These are phyloP conservation scores for Adiantum capillusveneris DNA, from an alignment of 75 land plant genomes.

Conservation along the genomic window DNA sequence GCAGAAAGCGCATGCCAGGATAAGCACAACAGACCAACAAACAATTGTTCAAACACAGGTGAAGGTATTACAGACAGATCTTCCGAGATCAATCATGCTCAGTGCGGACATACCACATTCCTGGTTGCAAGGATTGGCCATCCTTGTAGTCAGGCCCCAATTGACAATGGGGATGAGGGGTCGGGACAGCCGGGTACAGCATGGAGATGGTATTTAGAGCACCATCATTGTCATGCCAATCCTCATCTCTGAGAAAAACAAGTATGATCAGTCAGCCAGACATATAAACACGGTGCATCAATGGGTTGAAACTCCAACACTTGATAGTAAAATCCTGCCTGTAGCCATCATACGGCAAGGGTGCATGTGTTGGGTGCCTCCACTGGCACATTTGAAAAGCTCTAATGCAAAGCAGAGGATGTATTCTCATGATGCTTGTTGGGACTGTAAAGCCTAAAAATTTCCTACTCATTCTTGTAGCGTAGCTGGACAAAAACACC, in stretches of 20 bases:
- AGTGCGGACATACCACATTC: conserved; percentile 94
- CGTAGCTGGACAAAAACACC: conserved; percentile 54
- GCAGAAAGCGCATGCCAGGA: conserved; percentile 8
- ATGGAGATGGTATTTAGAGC: conserved; percentile 91
- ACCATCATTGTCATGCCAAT: conserved; percentile 98
- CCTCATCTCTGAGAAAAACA: conserved; percentile 65
- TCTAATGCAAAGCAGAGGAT: conserved; percentile 72
- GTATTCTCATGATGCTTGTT: conserved; percentile 59
- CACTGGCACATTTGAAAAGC: conserved; percentile 75
- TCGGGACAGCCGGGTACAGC: conserved; percentile 85
- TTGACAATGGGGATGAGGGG: conserved; percentile 51
- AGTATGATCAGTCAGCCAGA: too few relatives aligned
- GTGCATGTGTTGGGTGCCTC: conserved; percentile 51
- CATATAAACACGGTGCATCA: too few relatives aligned
- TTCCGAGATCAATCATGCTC: too few relatives aligned
- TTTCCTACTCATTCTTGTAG: conserved; percentile 66
- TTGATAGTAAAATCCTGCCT: too few relatives aligned
- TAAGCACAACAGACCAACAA: too few relatives aligned
- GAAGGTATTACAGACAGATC: background rate
- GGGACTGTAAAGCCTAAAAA: conserved; percentile 76
- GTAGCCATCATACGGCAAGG: conserved; percentile 82
- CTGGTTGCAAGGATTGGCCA: conserved; percentile 68
- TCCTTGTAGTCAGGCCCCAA: conserved; percentile 44
- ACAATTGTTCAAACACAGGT: background rate
- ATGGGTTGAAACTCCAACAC: too few relatives aligned